Evolutionary conservation across 2,329 filamentous ascomycete species (phyloP).

Genomic region (Pseudocercospora vitis): DNA sequence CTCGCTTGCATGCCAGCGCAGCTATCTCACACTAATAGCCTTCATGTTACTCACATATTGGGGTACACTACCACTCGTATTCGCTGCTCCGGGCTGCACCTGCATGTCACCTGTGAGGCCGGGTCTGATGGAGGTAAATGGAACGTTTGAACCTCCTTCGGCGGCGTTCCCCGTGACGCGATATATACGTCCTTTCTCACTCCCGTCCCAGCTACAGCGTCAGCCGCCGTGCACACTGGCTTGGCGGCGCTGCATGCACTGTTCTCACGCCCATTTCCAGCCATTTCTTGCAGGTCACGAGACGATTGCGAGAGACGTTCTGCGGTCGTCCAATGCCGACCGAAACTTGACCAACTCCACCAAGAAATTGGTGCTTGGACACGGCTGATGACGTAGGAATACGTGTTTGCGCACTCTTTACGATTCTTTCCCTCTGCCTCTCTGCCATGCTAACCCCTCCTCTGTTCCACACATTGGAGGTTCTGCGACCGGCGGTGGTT

Average conservation of each 20-base stretch:
- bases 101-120: constrained; percentile 1
- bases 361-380: background rate
- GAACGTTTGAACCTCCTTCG: no score
- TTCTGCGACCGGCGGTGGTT: background rate
- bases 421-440: background rate
- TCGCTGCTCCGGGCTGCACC: background rate
- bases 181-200: background rate
- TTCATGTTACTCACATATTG: background rate
- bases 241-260: no score
- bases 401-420: background rate
- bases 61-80: background rate
- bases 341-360: background rate
- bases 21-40: no score
- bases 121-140: no score
- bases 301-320: background rate
- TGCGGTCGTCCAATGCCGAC: no score
- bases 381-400: background rate
- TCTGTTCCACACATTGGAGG: constrained; percentile 3
- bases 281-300: background rate
- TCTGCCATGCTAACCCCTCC: background rate
- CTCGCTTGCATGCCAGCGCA: background rate
- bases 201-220: no score
- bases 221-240: no score
- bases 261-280: no score
- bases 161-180: no score